Percentiles rank a stretch among this genome's conserved stretches.
These are phyloP conservation scores for Aspergillus calidoustus DNA, from an alignment of 2,329 filamentous ascomycete species.

Conservation along the genomic window DNA sequence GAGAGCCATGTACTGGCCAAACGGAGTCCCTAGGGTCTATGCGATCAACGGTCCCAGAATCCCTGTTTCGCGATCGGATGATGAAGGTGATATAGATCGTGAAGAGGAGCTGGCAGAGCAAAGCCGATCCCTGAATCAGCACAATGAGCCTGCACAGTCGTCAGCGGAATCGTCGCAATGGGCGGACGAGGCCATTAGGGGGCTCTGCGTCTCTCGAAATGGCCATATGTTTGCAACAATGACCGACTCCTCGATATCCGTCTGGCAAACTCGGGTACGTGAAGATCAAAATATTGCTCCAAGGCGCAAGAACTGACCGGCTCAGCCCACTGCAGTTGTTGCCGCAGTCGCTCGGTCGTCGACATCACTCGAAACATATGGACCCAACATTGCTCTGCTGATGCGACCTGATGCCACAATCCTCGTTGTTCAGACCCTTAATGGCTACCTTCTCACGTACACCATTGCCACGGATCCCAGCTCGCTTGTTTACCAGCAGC, in stretches of 20 bases:
- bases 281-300: slow-evolving; percentile 12
- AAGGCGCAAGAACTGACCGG: slow-evolving; percentile 32
- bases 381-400: slow-evolving; percentile 80
- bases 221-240: slow-evolving; percentile 88
- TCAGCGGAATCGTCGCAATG: slow-evolving; percentile 37
- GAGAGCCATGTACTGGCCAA: slow-evolving; percentile 55
- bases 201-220: slow-evolving; percentile 75
- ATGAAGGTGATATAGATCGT: slow-evolving; percentile 26
- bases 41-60: slow-evolving; percentile 52
- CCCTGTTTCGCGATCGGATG: slow-evolving; percentile 33
- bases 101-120: slow-evolving; percentile 26
- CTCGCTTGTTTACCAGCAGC: slow-evolving; percentile 81
- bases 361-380: slow-evolving; percentile 80
- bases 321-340: slow-evolving; percentile 79
- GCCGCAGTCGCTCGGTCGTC: slow-evolving; percentile 82
- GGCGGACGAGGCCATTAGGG: slow-evolving; percentile 70
- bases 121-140: slow-evolving; percentile 30
- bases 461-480: slow-evolving; percentile 83
- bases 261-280: slow-evolving; percentile 93
- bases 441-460: slow-evolving; percentile 92
- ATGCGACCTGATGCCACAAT: slow-evolving; percentile 91
- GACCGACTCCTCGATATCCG: slow-evolving; percentile 80
- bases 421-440: slow-evolving; percentile 82
- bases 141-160: slow-evolving; percentile 29
- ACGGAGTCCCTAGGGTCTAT: slow-evolving; percentile 55